Percentiles rank a stretch among this genome's conserved stretches.
Conservation (phyloP, 202 grass and related monocot genomes). For the Hordeum pubiflorum region DNA sequence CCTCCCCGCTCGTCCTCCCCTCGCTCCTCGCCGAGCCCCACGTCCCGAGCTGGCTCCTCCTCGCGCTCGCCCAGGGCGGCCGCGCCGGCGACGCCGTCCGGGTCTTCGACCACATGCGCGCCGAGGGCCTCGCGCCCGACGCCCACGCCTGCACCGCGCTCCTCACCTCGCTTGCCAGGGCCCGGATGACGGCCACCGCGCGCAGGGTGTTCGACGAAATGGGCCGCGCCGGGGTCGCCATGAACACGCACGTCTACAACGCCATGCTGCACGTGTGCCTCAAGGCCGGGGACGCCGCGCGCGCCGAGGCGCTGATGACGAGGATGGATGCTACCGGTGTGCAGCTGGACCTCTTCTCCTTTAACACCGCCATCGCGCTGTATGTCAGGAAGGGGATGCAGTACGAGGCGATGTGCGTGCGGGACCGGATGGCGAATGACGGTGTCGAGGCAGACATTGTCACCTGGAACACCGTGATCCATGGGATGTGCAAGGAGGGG, state of each 20-base stretch:
- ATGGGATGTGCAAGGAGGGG: conserved; percentile 69
- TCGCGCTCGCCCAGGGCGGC: conserved; percentile 36
- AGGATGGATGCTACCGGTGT: conserved; percentile 52
- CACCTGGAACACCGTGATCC: conserved; percentile 69
- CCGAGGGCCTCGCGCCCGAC: conserved; percentile 38
- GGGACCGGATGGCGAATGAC: conserved; percentile 59
- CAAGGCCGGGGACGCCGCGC: conserved; percentile 51
- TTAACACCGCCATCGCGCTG: conserved; percentile 76
- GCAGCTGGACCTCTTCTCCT: conserved; percentile 52
- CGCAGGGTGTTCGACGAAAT: conserved; percentile 74
- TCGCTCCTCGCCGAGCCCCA: conserved; percentile 32
- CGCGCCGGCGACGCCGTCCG: conserved; percentile 48
- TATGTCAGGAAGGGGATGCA: conserved; percentile 77
- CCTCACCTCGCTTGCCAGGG: conserved; percentile 50
- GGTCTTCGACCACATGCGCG: conserved; percentile 70
- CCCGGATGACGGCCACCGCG: conserved; percentile 55
- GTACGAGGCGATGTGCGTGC: conserved; percentile 66
- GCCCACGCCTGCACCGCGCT: conserved; percentile 58
- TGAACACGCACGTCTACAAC: conserved; percentile 75
- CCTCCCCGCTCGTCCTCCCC: conserved; percentile 52
- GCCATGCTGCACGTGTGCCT: conserved; percentile 82
- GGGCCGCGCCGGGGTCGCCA: conserved; percentile 16
- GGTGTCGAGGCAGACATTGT: conserved; percentile 49
- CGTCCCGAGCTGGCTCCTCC: conserved; percentile 62
- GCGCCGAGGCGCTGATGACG: conserved; percentile 40